Evolutionary conservation across 176 grass and related monocot genomes (phyloP).

Genomic region (Pontederia crassipes): DNA sequence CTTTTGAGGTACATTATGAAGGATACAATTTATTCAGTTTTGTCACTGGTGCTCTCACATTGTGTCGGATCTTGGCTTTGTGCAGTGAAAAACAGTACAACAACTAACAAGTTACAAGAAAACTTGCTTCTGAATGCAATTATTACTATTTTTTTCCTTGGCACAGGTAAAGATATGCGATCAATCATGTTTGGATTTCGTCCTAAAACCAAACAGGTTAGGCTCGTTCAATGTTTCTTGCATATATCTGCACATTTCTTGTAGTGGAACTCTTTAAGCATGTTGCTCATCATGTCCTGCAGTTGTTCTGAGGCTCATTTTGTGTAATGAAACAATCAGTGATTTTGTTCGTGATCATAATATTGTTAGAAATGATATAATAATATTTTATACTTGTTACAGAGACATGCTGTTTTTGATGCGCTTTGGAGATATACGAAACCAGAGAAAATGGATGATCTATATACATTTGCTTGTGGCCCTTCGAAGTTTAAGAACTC

Average conservation of each 20-base stretch:
- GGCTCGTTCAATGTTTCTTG: background rate
- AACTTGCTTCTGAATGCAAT: conserved; percentile 3
- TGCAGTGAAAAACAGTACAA: background rate
- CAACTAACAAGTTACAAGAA: background rate
- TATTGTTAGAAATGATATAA: conserved; percentile 1
- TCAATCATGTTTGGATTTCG: conserved; percentile 63
- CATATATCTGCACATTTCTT: background rate
- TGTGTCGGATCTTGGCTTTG: background rate
- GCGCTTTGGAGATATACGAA: conserved; percentile 63
- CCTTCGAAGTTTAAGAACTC: conserved; percentile 52
- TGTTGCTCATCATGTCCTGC: background rate
- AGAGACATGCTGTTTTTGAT: conserved; percentile 74
- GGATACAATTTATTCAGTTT: too few species aligned
- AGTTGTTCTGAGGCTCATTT: background rate
- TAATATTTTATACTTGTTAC: background rate
- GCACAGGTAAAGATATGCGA: conserved; percentile 95
- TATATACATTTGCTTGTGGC: conserved; percentile 78
- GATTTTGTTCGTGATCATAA: too few species aligned
- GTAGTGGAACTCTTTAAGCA: background rate
- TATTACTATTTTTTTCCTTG: conserved; percentile 14
- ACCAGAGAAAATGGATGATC: conserved; percentile 58
- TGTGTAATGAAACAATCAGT: background rate
- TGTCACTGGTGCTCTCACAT: too few species aligned
- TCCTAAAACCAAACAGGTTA: conserved; percentile 81
- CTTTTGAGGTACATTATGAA: too few species aligned